These are phyloP conservation scores for Ophiostoma pallidulum DNA, from an alignment of 2,329 filamentous ascomycete species.

Conservation along the genomic window DNA sequence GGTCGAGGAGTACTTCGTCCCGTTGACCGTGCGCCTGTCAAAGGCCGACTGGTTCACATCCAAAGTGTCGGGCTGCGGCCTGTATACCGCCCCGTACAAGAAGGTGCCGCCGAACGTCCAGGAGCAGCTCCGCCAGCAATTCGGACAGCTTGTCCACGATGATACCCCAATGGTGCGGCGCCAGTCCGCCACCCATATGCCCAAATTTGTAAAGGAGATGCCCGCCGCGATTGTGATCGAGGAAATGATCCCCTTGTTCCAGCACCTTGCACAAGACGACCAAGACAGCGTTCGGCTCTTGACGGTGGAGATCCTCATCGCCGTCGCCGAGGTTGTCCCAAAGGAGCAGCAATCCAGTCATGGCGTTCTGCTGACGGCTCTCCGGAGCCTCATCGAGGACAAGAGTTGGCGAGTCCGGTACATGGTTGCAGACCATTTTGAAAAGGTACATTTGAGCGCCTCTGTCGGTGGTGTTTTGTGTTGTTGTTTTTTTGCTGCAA, in stretches of 20 bases:
- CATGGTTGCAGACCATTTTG: conserved; percentile 97
- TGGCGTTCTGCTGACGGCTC: conserved; percentile 78
- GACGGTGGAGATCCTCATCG: conserved; percentile 92
- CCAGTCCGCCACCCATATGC: conserved; percentile 90
- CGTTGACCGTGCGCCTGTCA: conserved; percentile 86
- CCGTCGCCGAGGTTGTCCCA: conserved; percentile 91
- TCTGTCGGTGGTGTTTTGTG: no score
- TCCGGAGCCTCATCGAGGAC: conserved; percentile 92
- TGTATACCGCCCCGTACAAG: conserved; percentile 88
- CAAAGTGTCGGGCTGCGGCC: conserved; percentile 93
- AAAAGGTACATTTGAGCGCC: no score
- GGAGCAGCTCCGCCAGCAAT: conserved; percentile 84
- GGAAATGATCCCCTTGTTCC: conserved; percentile 98
- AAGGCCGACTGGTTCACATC: conserved; percentile 99
- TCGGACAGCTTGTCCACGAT: conserved; percentile 87
- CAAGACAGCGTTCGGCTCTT: conserved; percentile 94
- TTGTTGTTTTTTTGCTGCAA: not conserved
- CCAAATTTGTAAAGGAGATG: conserved; percentile 98
- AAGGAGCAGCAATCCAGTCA: conserved; percentile 98
- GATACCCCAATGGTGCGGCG: conserved; percentile 98
- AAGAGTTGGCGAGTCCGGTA: conserved; percentile 99
- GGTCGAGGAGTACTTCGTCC: conserved; percentile 95
- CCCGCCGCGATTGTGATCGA: conserved; percentile 82
- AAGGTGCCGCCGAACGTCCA: conserved; percentile 83
- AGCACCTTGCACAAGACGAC: conserved; percentile 91